Evolutionary conservation across 148 eudicot genomes (phyloP), one percentile per base, ranked within the genome.

Genomic region (Simmondsia chinensis): DNA sequence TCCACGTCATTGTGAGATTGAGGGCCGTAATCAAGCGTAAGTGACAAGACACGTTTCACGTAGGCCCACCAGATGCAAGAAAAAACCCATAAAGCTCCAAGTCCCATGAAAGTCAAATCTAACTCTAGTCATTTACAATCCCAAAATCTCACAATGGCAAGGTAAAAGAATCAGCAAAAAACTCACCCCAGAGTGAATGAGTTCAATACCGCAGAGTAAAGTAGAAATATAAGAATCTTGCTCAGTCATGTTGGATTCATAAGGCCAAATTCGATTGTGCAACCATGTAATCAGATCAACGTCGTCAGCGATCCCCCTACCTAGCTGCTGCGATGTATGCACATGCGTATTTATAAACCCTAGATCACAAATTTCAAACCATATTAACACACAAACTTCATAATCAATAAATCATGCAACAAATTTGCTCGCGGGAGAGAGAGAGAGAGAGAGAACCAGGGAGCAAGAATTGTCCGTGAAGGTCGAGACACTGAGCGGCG

Each of bases 221-320:
- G 96, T 80, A 35, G 96, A 88, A 30, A 88, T 31, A 54, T 68
- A 88, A 0, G 96, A 88, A 40, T 88, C 94, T 5, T 70, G 59
- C 38, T 72, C 70, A 0, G 83, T 74, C 87, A 88, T 83, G 61
- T 77, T 78, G 2, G 94, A 72, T 50, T 88, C 94, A 43, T 83
- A 88, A 24, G 96, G 96, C 96, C 96, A 88, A 47, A 88, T 75
- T 24, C 96, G 80, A 13, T 59, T 44, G 28, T 88, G 96, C 17
- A 88, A 56, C 96, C 96, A 88, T 6, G 94, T 88, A n/a, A 88
- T 46, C 57, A 88, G 54, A 54, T 88, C 89, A 30, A 88, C 94
- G 6, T 88, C 96, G 56, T 88, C 96, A 4, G 96, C 96, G 17
- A 88, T 88, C 12, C 96, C 96, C 43, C 94, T 70, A 0, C 64